phyloP scores from a whole-genome alignment of 305 asterid species.

The Fraxinus floribunda region DNA sequence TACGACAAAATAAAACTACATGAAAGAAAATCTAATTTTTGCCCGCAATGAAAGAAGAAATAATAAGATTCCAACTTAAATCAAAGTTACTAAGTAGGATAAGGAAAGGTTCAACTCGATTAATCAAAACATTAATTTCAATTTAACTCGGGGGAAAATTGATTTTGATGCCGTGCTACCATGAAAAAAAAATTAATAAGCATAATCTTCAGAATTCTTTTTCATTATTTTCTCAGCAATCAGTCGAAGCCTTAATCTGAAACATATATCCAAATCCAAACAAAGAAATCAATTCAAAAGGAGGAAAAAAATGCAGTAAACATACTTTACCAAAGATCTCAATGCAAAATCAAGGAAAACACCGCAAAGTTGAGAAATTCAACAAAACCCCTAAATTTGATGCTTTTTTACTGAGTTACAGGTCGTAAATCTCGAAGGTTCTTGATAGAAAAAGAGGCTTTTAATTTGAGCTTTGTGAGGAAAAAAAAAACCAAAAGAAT shows the following conservation, averaged over 20 bases:
- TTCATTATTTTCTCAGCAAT: not conserved
- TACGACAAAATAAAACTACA: not conserved
- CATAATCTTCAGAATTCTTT: not conserved
- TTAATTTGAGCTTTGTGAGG: not conserved
- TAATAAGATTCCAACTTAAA: not conserved
- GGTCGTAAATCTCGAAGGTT: conserved; percentile 49
- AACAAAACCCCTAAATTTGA: conserved; percentile 7
- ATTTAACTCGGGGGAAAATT: not conserved
- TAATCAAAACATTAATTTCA: not conserved
- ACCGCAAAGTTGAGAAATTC: conserved; percentile 1
- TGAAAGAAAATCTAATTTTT: not conserved
- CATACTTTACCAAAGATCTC: conserved; percentile 28
- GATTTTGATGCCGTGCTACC: not conserved
- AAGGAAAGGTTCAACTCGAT: not conserved
- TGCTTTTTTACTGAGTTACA: conserved; percentile 13
- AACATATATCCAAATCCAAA: not conserved
- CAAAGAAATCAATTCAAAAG: conserved; percentile 17
- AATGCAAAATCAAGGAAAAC: conserved; percentile 18
- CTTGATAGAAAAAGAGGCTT: conserved; percentile 31
- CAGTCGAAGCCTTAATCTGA: not conserved
- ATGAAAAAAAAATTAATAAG: not conserved
- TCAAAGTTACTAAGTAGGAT: not conserved
- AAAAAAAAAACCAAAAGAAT: not conserved
- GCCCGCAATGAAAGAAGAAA: not conserved
- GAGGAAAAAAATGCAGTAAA: not conserved